Base-by-base conservation (phyloP, 805 yeast genomes). In the Sugiyamaella boreocaroliniensis region DNA sequence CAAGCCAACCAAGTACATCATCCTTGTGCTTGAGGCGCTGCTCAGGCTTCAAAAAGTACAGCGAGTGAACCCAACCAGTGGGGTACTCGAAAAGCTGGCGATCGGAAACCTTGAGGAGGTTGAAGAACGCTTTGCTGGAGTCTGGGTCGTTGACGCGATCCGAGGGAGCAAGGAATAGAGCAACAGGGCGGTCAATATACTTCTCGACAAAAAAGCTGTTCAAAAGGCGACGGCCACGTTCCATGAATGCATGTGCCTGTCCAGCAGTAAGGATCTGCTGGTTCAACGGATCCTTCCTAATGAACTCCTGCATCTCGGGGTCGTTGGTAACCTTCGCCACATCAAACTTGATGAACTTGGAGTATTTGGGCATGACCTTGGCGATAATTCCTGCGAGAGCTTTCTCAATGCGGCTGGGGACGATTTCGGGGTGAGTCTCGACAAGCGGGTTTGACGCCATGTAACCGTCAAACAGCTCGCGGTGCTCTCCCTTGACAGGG, bases 401-500 rank as follows among this genome's bases (percentile, higher is more conserved):
- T 2, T 58, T 53, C 51, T 65, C 54, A 19, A 65, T 20, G 9
- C 61, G 58, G 49, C 61, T 61, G 20, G 68, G 63, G 12, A 57
- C 60, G n/a, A 56, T 48, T 19, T 45, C 34, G 4, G 57, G 61
- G 43, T 59, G 60, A 8, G 64, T 55, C 42, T 56, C 59, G n/a
- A 71, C 55, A 54, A 62, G 55, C 1, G 75, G 74, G 4, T 69
- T 63, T 4, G 57, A 54, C 19, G 67, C 71, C 29, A 71, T 53
- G 53, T 57, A 71, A 8, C 70, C 70, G 18, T 61, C 61, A 48
- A 71, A 56, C 22, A 55, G 49, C 42, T 65, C 68, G 15, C 66
- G 57, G 52, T 64, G 51, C 34, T 54, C 54, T 2, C 75, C 75
- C 40, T 64, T 61, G 32, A 66, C 63, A 50, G 64, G 67, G 53